Conservation (phyloP, 106 monocot species). For the Hemerocallis citrina region DNA sequence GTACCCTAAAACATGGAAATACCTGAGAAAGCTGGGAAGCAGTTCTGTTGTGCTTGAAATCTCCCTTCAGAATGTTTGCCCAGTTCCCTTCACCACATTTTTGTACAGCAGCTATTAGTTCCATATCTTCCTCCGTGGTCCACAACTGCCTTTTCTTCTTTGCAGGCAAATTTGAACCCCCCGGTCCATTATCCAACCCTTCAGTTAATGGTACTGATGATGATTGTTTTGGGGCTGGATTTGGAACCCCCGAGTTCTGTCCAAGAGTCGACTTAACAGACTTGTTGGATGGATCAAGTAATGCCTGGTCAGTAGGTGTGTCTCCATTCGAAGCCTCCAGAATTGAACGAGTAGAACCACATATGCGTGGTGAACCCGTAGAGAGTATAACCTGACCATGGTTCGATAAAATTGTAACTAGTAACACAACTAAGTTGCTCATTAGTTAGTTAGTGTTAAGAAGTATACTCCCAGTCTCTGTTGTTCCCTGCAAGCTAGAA, state of each 20-base stretch:
- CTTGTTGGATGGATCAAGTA: conserved; percentile 34
- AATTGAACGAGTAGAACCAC: conserved; percentile 14
- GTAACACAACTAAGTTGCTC: not conserved
- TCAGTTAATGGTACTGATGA: conserved; percentile 21
- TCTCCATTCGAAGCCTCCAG: conserved; percentile 35
- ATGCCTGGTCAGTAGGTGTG: conserved; percentile 30
- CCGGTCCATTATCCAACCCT: conserved; percentile 40
- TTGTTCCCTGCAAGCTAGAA: too few species aligned
- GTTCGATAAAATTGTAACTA: not conserved
- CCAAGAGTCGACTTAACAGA: conserved; percentile 5
- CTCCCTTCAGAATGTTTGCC: conserved; percentile 65
- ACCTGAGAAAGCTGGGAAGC: conserved; percentile 73
- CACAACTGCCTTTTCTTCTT: conserved; percentile 83
- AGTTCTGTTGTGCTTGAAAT: conserved; percentile 66
- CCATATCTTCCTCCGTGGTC: conserved; percentile 82
- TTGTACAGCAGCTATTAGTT: conserved; percentile 66
- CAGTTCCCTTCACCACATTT: conserved; percentile 93
- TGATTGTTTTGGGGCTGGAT: conserved; percentile 29
- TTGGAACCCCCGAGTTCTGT: conserved; percentile 15
- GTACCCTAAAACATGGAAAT: not conserved
- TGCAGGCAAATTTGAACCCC: conserved; percentile 17
- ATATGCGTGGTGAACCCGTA: conserved; percentile 32
- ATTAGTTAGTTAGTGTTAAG: not conserved
- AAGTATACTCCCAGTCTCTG: too few species aligned
- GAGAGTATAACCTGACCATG: conserved; percentile 46